phyloP scores from a whole-genome alignment of 495 filamentous ascomycete species.

The Tuber aestivum region DNA sequence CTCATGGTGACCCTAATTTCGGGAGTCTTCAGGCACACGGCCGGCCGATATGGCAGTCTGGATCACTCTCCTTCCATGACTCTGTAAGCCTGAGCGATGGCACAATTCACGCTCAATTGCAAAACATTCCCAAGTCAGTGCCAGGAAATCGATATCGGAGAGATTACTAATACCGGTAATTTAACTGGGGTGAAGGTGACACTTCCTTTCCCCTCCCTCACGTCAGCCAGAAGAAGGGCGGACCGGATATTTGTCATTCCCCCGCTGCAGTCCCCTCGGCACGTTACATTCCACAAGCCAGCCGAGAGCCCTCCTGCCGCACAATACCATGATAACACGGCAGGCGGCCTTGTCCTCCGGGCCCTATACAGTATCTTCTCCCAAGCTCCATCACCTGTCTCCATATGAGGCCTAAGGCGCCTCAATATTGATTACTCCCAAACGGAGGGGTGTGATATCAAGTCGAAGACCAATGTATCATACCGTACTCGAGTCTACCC shows the following conservation, averaged over 20 bases:
- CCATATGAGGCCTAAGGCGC: neutral
- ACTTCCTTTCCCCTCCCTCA: neutral
- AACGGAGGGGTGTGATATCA: neutral
- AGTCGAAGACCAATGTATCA: neutral
- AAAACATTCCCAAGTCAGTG: neutral
- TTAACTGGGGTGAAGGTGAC: neutral
- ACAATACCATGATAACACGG: neutral
- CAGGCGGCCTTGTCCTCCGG: neutral
- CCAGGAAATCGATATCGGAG: neutral
- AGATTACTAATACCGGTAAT: conserved; percentile 3
- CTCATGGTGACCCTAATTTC: neutral
- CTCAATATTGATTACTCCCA: neutral
- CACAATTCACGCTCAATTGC: conserved; percentile 1
- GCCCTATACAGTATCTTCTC: neutral
- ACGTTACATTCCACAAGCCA: neutral
- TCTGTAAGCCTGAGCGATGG: neutral
- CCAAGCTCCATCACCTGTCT: neutral
- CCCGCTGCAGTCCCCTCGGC: neutral
- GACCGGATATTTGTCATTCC: neutral
- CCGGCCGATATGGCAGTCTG: neutral
- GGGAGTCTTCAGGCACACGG: neutral
- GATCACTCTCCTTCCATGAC: neutral
- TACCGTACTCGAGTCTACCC: too few relatives aligned
- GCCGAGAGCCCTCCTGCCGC: neutral
- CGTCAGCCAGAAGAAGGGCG: neutral